Conservation (phyloP, 73 alveolate genomes). For the Paramecium octaurelia region DNA sequence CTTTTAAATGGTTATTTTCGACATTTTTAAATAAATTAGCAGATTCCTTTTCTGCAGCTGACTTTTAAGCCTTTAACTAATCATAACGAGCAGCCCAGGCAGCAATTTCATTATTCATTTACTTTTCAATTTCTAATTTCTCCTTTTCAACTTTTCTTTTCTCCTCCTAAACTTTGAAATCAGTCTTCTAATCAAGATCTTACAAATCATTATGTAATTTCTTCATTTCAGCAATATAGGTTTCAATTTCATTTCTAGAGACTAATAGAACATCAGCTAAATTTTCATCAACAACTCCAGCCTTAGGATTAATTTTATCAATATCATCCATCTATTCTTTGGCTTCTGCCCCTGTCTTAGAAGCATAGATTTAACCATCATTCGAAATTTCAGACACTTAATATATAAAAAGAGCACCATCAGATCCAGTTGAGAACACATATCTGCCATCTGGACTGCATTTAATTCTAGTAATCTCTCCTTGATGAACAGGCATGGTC, state of each 20-base stretch:
- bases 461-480: constrained; percentile 75
- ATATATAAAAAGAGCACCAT: constrained; percentile 80
- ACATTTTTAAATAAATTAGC: constrained; percentile 76
- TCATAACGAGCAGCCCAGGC: constrained; percentile 76
- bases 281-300: constrained; percentile 78
- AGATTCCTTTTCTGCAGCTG: constrained; percentile 74
- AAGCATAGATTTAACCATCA: constrained; percentile 47
- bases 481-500: constrained; percentile 73
- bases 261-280: constrained; percentile 88
- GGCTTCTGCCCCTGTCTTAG: constrained; percentile 54
- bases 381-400: constrained; percentile 66
- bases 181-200: constrained; percentile 74
- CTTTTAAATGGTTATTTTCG: constrained; percentile 77
- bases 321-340: constrained; percentile 62
- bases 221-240: constrained; percentile 71
- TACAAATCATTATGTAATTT: constrained; percentile 70
- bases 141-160: constrained; percentile 63
- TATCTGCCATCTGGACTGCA: constrained; percentile 86
- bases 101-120: constrained; percentile 65
- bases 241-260: constrained; percentile 74
- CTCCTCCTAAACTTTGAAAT: constrained; percentile 66
- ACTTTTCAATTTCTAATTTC: constrained; percentile 67
- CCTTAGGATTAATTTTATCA: constrained; percentile 64
- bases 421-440: constrained; percentile 84
- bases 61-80: constrained; percentile 70